Evolutionary conservation across 2,329 filamentous ascomycete species (phyloP).

Genomic region (Phyllosticta citribraziliensis): DNA sequence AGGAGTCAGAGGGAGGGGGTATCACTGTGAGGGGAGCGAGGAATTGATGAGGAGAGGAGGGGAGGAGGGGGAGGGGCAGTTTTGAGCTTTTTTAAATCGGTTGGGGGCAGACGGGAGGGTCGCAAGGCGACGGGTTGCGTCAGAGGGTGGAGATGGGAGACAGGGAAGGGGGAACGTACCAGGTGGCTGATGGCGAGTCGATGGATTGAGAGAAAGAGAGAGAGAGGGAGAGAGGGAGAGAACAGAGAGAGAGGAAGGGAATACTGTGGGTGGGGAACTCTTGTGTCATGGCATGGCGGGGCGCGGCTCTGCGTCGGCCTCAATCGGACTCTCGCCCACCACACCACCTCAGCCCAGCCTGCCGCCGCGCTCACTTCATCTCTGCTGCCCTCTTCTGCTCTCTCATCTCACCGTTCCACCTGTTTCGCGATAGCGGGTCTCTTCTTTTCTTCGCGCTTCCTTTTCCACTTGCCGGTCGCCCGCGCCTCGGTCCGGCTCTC

Average conservation of each 20-base stretch:
- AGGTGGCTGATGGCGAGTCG: neutral
- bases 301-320: slow-evolving; percentile 9
- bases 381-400: neutral
- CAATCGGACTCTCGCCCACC: slow-evolving; percentile 1
- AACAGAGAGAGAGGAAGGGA: neutral
- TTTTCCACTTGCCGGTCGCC: neutral
- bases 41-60: slow-evolving; percentile 6
- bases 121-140: slow-evolving; percentile 7
- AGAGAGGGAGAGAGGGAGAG: neutral
- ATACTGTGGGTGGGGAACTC: slow-evolving; percentile 5
- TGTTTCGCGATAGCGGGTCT: neutral
- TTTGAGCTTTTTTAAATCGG: neutral
- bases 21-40: neutral
- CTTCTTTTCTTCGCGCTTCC: neutral
- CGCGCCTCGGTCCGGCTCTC: neutral
- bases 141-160: slow-evolving; percentile 1
- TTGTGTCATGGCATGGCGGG: slow-evolving; percentile 10
- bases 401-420: neutral
- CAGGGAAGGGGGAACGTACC: neutral
- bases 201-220: neutral
- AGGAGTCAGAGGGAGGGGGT: neutral
- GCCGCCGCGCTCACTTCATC: neutral
- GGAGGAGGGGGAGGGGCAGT: slow-evolving; percentile 11
- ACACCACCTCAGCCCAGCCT: neutral
- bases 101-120: neutral